Evolutionary conservation across 768 basidiomycete genomes (phyloP), one percentile per base, ranked within the genome.

Genomic region (Hortiboletus flavorubellus): DNA sequence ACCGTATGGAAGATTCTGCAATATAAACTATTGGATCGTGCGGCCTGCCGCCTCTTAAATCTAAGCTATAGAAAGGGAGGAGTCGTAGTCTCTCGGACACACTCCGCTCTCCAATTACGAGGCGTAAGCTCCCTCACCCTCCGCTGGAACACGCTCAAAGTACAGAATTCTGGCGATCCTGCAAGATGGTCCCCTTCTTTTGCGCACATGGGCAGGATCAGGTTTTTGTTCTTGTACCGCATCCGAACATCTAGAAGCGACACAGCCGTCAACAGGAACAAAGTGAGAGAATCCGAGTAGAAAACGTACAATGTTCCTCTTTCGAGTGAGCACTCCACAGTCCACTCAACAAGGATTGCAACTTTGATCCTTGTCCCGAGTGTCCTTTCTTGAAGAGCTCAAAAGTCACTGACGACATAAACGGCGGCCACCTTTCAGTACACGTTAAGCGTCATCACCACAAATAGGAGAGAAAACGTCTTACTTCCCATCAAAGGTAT

Each of bases 121-220:
- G 89, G 87, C 5, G 85, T 86, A 3, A 91, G 74, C 61, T 86
- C 83, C 60, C 75, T 75, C 12, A 89, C 82, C 16, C 85, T 77
- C 42, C 77, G 76, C 37, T 74, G 72, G 72, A 91, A 91, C 21
- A 84, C 84, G 12, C 74, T 67, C 37, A 91, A 72, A 6, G 83
- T 83, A 69, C 89, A 91, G 61, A 91, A 84, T 64, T 90, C 88
- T 0, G 89, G 89, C 11, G 76, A 77, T 2, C 86, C 87, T 4
- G 80, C 73, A 8, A 89, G 71, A 62, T 91, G 89, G 51, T 87
- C 80, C 5, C 86, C 86, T 44, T 79, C 74, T 7, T 78, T 79
- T 2, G 84, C 81, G 59, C 89, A 91, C 14, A 83, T 54, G 0
- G 89, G 89, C 6, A 91, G 72, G 3, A 72, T 47, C 72, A 90